Base-by-base conservation (phyloP, 345 rosid genomes). In the Pelargonium nanum region DNA sequence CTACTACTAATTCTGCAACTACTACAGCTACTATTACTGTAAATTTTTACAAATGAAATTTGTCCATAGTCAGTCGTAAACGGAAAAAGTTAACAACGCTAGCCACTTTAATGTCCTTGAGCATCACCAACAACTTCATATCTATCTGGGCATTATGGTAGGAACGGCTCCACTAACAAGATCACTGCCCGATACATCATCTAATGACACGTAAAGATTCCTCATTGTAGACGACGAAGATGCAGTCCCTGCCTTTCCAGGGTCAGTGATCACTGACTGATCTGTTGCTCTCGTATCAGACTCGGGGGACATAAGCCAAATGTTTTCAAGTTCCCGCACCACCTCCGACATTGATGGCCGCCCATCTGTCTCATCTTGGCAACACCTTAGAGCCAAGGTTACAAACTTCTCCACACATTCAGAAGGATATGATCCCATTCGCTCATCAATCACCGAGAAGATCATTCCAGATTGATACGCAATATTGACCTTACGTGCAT, bases 331-430 rank as follows among this genome's bases (percentile, higher is more conserved):
- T 71, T 89, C 94, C 45, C 97, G 80, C 22, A 81, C 91, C 57
- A 93, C 95, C 23, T 93, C 94, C 1, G 80, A 82, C 97, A 93
- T 89, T 21, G 99, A 84, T 61, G 99, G 99, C 63, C 99, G 81
- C 17, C 67, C 60, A 55, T 89, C 85, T 0, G 94, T 83, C 70
- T 87, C 88, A 0, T 84, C 94, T 63, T 75, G 71, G 79, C 94
- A 81, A 62, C 99, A 87, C 58, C 77, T 79, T 53, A 93, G 63
- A 15, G 94, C 99, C 68, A 93, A 70, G 20, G 59, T 80, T 65
- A 84, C 72, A 60, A 93, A 85, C 80, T 69, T 89, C 77, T 85
- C 96, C 20, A 89, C 65, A 55, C 97, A 85, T 63, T 93, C 92
- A 0, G 78, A 72, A 54, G 97, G 97, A 74, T 84, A 89, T n/a